Conservation (phyloP, 257 asterid species). For the Lithospermum erythrorhizon region DNA sequence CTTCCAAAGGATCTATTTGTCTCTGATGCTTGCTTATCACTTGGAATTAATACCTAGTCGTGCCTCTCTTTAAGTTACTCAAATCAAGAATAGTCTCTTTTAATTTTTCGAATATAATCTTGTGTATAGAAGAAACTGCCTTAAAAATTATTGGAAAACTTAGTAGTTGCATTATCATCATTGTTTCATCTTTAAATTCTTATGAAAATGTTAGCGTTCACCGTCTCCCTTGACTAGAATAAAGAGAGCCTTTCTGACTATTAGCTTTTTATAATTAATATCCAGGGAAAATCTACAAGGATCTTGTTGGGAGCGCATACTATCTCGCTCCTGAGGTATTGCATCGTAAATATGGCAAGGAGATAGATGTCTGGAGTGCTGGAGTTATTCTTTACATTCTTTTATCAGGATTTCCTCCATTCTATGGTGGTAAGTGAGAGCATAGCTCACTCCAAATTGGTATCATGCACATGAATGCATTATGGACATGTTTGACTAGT, state of each 20-base stretch:
- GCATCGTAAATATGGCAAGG: constrained; percentile 23
- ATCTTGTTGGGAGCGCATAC: constrained; percentile 32
- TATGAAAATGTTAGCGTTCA: background rate
- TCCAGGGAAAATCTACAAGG: constrained; percentile 22
- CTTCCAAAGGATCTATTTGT: background rate
- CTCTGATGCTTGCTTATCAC: too few relatives aligned
- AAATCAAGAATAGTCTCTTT: too few relatives aligned
- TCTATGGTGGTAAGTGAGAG: constrained; percentile 19
- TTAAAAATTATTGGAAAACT: background rate
- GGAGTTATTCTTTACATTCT: constrained; percentile 36
- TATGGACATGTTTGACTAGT: background rate
- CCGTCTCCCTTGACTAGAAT: too few relatives aligned
- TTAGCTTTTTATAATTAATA: background rate
- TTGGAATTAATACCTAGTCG: too few relatives aligned
- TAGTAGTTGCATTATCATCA: background rate
- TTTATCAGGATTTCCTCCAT: constrained; percentile 33
- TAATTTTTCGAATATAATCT: too few relatives aligned
- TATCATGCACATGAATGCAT: too few relatives aligned
- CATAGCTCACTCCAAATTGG: background rate
- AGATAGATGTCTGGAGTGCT: constrained; percentile 37
- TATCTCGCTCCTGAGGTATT: constrained; percentile 36
- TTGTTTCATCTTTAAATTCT: background rate
- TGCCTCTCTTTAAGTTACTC: too few relatives aligned
- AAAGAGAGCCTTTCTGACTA: background rate
- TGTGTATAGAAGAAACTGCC: too few relatives aligned